Conservation (phyloP, 1,284 basidiomycete species). For the Melampsora larici-populina region DNA sequence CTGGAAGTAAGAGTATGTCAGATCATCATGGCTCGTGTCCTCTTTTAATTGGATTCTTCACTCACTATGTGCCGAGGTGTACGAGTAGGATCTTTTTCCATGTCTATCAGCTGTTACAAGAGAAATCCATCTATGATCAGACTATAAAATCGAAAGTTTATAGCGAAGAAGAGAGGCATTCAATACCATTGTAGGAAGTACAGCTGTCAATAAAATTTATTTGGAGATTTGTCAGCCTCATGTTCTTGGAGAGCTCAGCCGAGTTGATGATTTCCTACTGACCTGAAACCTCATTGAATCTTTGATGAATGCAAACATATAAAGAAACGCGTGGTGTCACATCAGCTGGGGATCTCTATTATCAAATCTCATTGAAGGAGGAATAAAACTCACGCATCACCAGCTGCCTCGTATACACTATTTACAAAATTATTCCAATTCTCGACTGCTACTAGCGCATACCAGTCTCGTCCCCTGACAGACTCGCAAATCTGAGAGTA, state of each 20-base stretch:
- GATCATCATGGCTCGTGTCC: background rate
- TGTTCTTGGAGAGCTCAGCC: background rate
- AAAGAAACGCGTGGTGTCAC: background rate
- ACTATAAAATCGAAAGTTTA: too few species aligned
- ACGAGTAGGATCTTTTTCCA: slow-evolving; percentile 33
- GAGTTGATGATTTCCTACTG: background rate
- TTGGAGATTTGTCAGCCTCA: background rate
- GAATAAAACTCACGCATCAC: slow-evolving; percentile 32
- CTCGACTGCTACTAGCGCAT: slow-evolving; percentile 41
- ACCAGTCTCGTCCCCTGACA: slow-evolving; percentile 36
- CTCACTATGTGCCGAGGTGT: slow-evolving; percentile 37
- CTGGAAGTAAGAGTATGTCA: background rate
- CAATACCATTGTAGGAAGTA: slow-evolving; percentile 39
- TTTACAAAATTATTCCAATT: slow-evolving; percentile 44
- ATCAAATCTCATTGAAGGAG: background rate
- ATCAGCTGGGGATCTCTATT: background rate
- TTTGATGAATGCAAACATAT: background rate
- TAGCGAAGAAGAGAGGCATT: background rate
- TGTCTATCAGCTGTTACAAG: slow-evolving; percentile 21
- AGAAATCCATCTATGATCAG: background rate
- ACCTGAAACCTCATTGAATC: slow-evolving; percentile 23
- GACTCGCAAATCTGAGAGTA: slow-evolving; percentile 25
- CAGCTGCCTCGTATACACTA: slow-evolving; percentile 34
- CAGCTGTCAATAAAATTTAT: background rate
- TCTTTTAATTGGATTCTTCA: background rate